A percentile compares a stretch with the other conserved stretches of the same genome.
Evolutionary conservation across 306 rosid genomes (phyloP).

Genomic region (Begonia loranthoides): DNA sequence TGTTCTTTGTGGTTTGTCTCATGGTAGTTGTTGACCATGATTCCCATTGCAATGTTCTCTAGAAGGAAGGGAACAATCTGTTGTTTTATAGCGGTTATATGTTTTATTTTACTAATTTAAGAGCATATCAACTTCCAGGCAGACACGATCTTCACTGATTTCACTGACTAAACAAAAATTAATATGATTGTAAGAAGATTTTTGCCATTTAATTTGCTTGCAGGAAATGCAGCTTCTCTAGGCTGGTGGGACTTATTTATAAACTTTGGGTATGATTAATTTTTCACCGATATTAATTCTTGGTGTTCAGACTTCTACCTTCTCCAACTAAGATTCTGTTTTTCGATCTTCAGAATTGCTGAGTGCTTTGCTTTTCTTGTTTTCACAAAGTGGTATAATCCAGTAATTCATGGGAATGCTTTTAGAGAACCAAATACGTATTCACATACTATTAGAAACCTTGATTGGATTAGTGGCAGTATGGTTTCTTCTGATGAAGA

Average conservation of each 20-base stretch:
- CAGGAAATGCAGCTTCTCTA: constrained; percentile 82
- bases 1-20: too few relatives aligned
- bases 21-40: too few relatives aligned
- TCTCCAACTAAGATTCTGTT: constrained; percentile 9
- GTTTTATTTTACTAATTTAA: too few relatives aligned
- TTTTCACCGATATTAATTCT: constrained; percentile 6
- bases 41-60: too few relatives aligned
- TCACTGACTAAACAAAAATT: neutral
- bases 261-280: constrained; percentile 52
- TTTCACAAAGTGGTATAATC: constrained; percentile 94
- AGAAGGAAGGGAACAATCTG: too few relatives aligned
- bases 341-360: constrained; percentile 59
- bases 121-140: too few relatives aligned
- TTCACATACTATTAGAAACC: constrained; percentile 41
- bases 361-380: constrained; percentile 95
- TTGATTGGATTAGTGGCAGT: constrained; percentile 61
- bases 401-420: constrained; percentile 63
- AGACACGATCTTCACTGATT: neutral
- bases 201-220: constrained; percentile 9
- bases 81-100: too few relatives aligned
- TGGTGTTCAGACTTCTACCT: constrained; percentile 2
- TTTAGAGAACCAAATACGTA: constrained; percentile 51
- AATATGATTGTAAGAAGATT: neutral
- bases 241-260: constrained; percentile 99
- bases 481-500: constrained; percentile 59